Base-by-base conservation (phyloP, 1,284 basidiomycete species). In the Caloboletus inedulis region DNA sequence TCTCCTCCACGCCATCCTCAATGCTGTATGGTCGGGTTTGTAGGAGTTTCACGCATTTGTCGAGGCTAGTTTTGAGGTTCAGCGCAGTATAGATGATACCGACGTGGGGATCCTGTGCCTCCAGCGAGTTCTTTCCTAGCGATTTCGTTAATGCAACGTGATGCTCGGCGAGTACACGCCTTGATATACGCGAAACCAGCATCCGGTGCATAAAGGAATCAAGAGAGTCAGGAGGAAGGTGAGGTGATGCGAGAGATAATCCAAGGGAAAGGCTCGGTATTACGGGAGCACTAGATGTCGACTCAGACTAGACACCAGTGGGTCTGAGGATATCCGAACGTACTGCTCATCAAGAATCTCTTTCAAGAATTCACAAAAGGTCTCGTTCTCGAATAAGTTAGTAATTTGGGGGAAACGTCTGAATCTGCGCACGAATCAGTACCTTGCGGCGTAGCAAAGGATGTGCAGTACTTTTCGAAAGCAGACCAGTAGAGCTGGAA, bases 171-270 rank as follows among this genome's bases (percentile, higher is more conserved):
- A 96, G 77, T 27, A 96, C 93, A 37, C 94, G 82, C 23, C 93
- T 79, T 9, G 92, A 94, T 66, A 96, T 94, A 49, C 94, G 79
- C 3, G 92, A 94, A 42, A 92, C 80, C 9, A 96, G 79, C 94
- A 96, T 96, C 25, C 92, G 82, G 21, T 84, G 82, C 87, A 95
- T 92, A 69, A 95, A 94, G 8, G 88, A 79, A 68, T 96, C 93
- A 14, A 96, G 77, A 48, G 82, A 78, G 51, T 92, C 88, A 0
- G 91, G 85, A 0, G 82, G 75, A 12, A 96, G 78, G 64, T 89
- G 84, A 1, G 81, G 85, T 16, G 91, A 91, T 0, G 89, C 84
- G 8, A 92, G 75, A 8, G 89, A 89, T 35, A 91, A 73, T 10
- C 89, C 89, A 7, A 91, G 77, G 10, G 85, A 84, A 25, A 92